These are phyloP conservation scores for Candida sanyaensis DNA, from an alignment of 1,139 yeast genomes.

Conservation along the genomic window DNA sequence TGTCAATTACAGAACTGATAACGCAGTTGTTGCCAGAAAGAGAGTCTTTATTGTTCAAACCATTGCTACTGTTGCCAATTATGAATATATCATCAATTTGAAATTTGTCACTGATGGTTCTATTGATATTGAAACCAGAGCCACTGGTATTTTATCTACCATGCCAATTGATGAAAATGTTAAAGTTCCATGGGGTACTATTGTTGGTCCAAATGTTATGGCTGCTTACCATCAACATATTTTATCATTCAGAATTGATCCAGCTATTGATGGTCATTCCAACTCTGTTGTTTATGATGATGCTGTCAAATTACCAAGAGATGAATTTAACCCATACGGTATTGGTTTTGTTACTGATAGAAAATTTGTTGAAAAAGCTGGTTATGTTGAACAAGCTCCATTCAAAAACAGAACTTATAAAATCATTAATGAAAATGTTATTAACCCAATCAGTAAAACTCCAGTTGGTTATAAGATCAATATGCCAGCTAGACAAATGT, in stretches of 20 bases:
- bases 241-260: conserved; percentile 81
- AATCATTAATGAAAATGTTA: conserved; percentile 74
- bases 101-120: conserved; percentile 84
- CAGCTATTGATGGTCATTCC: conserved; percentile 83
- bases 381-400: conserved; percentile 74
- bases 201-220: conserved; percentile 82
- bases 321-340: conserved; percentile 67
- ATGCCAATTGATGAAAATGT: conserved; percentile 82
- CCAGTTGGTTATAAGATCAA: conserved; percentile 84
- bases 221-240: conserved; percentile 92
- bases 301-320: conserved; percentile 62
- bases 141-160: conserved; percentile 83
- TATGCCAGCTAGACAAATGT: conserved; percentile 77
- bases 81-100: conserved; percentile 79
- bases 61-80: conserved; percentile 87
- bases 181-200: conserved; percentile 80
- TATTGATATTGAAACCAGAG: conserved; percentile 80
- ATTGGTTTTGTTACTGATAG: conserved; percentile 74
- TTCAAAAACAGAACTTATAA: conserved; percentile 76
- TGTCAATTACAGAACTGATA: conserved; percentile 76
- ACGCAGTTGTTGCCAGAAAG: conserved; percentile 79
- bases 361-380: conserved; percentile 68
- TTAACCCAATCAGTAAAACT: conserved; percentile 72
- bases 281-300: conserved; percentile 80
- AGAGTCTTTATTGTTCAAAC: conserved; percentile 85